These are phyloP conservation scores for Elsinoe fawcettii DNA, from an alignment of 2,329 filamentous ascomycete genomes.

Conservation along the genomic window DNA sequence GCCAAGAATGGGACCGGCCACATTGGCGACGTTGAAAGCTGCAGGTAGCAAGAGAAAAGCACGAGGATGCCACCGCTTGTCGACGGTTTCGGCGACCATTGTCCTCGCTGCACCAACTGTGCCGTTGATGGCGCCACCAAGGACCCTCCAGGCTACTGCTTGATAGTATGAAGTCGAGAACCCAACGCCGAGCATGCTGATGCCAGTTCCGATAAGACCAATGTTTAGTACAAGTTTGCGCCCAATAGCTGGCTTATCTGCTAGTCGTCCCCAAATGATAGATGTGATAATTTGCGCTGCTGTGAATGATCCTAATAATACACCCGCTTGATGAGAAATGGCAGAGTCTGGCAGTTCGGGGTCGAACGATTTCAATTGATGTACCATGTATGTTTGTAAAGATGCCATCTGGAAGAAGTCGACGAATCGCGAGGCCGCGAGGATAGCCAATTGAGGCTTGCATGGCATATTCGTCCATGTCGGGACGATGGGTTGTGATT, in stretches of 20 bases:
- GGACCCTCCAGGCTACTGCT: constrained; percentile 34
- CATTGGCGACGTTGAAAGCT: constrained; percentile 37
- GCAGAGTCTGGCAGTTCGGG: constrained; percentile 39
- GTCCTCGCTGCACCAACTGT: constrained; percentile 36
- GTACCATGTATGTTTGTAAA: constrained; percentile 38
- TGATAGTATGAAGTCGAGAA: constrained; percentile 34
- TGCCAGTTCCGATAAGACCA: constrained; percentile 33
- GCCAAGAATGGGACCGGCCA: constrained; percentile 46
- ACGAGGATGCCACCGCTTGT: constrained; percentile 35
- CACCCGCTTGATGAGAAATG: constrained; percentile 36
- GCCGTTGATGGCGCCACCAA: constrained; percentile 36
- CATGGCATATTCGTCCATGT: constrained; percentile 36
- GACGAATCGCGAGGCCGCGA: constrained; percentile 35
- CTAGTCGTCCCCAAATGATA: constrained; percentile 36
- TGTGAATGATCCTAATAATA: constrained; percentile 36
- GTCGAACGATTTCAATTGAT: constrained; percentile 37
- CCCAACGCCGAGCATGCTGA: constrained; percentile 34
- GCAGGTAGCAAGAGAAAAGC: constrained; percentile 35
- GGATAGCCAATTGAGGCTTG: constrained; percentile 35
- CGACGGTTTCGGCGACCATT: constrained; percentile 36
- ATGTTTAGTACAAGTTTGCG: constrained; percentile 35
- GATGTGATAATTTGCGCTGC: constrained; percentile 37
- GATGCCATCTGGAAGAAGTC: constrained; percentile 40
- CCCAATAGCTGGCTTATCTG: constrained; percentile 39
- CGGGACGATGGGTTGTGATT: constrained; percentile 20